Evolutionary conservation across 2,329 filamentous ascomycete species (phyloP).

Genomic region (Talaromyces sp.): DNA sequence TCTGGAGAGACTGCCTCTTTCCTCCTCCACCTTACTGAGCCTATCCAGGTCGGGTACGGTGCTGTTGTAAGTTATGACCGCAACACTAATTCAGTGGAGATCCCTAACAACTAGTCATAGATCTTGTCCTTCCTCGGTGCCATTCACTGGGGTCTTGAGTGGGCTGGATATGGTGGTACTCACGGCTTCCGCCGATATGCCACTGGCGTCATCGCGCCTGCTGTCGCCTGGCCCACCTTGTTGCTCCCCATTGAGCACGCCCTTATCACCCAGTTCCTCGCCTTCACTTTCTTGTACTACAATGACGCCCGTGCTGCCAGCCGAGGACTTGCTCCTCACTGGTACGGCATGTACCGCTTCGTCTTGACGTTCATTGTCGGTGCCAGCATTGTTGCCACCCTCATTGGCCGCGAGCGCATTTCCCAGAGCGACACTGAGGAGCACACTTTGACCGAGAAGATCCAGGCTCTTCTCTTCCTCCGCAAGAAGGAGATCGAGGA

Average conservation of each 20-base stretch:
- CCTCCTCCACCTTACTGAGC: constrained; percentile 72
- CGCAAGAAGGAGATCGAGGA: constrained; percentile 47
- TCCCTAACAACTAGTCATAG: constrained; percentile 37
- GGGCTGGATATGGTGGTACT: constrained; percentile 63
- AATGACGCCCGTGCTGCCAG: constrained; percentile 70
- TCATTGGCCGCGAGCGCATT: constrained; percentile 80
- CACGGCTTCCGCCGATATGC: constrained; percentile 77
- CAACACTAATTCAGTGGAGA: neutral
- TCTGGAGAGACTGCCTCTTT: constrained; percentile 68
- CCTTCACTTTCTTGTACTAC: constrained; percentile 84
- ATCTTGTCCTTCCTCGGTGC: constrained; percentile 93
- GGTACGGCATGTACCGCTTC: constrained; percentile 89
- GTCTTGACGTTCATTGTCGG: constrained; percentile 88
- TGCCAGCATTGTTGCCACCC: constrained; percentile 70
- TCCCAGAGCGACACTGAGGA: constrained; percentile 36
- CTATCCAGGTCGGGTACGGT: constrained; percentile 85
- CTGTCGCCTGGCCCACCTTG: constrained; percentile 85
- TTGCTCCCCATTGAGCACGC: constrained; percentile 81
- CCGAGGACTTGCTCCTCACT: constrained; percentile 73
- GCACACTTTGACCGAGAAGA: constrained; percentile 47
- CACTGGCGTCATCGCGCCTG: constrained; percentile 75
- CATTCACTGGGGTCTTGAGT: constrained; percentile 91
- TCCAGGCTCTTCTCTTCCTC: constrained; percentile 51
- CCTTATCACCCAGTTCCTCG: constrained; percentile 77
- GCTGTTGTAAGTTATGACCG: constrained; percentile 61